Conservation (phyloP, 495 filamentous ascomycete species). For the Wilcoxina mikolae region DNA sequence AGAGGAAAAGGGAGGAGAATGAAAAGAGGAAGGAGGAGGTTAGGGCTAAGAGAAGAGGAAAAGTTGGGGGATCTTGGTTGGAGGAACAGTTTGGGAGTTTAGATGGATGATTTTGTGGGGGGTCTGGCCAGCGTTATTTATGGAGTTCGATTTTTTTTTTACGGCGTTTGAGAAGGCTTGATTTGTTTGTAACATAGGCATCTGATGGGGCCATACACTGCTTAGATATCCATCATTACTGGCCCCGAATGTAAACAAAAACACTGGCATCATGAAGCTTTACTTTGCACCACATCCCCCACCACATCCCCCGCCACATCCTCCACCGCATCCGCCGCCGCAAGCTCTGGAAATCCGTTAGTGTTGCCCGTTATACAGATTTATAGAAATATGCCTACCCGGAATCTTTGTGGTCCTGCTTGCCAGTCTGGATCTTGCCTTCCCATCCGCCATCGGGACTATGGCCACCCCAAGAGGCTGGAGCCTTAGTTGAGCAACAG, state of each 20-base stretch:
- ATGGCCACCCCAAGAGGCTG: neutral
- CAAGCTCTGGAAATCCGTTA: neutral
- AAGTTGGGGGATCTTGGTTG: slow-evolving; percentile 44
- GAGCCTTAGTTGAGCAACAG: neutral
- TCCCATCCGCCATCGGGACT: slow-evolving; percentile 3
- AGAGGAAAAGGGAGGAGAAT: slow-evolving; percentile 36
- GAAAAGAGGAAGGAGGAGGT: slow-evolving; percentile 41
- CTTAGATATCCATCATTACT: too few relatives aligned
- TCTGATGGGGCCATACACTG: too few relatives aligned
- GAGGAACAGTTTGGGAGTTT: slow-evolving; percentile 60
- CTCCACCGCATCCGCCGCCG: slow-evolving; percentile 1
- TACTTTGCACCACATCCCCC: neutral
- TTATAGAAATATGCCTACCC: neutral
- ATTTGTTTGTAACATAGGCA: too few relatives aligned
- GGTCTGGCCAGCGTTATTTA: too few relatives aligned
- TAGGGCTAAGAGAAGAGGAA: slow-evolving; percentile 43
- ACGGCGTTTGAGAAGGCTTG: too few relatives aligned
- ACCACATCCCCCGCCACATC: slow-evolving; percentile 1
- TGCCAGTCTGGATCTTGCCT: neutral
- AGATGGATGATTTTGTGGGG: too few relatives aligned
- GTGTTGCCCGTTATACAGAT: neutral
- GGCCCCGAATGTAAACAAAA: too few relatives aligned
- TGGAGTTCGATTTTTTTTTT: too few relatives aligned
- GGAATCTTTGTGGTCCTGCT: neutral
- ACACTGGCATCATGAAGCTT: neutral